These are phyloP conservation scores for Cnidoscolus chayamansa DNA, from an alignment of 441 rosid species.

Conservation along the genomic window DNA sequence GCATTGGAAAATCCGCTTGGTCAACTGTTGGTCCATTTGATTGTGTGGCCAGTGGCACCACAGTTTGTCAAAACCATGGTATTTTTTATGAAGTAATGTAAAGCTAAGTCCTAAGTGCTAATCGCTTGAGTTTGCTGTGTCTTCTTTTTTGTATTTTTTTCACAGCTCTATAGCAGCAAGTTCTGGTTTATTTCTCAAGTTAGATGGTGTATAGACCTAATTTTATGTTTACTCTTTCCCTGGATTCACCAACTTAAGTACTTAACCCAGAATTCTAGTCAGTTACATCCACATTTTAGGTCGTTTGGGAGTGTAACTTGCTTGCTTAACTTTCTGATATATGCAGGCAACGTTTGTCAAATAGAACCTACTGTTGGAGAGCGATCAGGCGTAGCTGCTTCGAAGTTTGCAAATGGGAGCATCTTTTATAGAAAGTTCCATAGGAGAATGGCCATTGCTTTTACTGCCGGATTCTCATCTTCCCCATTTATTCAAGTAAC, in stretches of 20 bases:
- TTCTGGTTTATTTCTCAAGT: background rate
- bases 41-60: background rate
- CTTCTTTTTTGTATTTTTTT: background rate
- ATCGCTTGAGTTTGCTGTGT: background rate
- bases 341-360: constrained; percentile 45
- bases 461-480: constrained; percentile 24
- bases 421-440: constrained; percentile 30
- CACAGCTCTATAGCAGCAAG: background rate
- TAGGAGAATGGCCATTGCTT: constrained; percentile 30
- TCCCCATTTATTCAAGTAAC: constrained; percentile 21
- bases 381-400: constrained; percentile 25
- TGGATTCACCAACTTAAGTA: background rate
- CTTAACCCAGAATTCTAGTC: background rate
- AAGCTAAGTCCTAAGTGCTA: too few relatives aligned
- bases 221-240: background rate
- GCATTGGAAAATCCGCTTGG: constrained; percentile 12
- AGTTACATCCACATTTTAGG: background rate
- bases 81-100: background rate
- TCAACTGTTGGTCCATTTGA: background rate
- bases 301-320: background rate
- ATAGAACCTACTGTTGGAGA: constrained; percentile 37
- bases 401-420: constrained; percentile 33
- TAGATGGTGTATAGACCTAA: background rate
- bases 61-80: background rate
- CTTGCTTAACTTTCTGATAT: constrained; percentile 17